Base-by-base conservation (phyloP, 176 grass and related monocot species). In the Chloris gayana region DNA sequence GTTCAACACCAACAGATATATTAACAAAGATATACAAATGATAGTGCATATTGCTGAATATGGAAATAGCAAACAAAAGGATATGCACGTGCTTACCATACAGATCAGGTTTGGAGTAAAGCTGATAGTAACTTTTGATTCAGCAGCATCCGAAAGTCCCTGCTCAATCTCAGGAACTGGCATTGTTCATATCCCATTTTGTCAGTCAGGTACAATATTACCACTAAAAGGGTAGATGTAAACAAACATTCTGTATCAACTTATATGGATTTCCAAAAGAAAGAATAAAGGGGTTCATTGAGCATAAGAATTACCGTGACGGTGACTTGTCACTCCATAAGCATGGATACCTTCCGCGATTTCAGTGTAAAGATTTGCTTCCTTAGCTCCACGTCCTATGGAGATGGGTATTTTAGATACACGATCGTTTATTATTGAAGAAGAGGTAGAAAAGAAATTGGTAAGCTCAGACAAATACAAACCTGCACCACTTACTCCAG, bases 281-380 rank as follows among this genome's bases (percentile, higher is more conserved):
- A 37, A 15, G 13, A 58, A 46, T n/a, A 74, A 26, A 70, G 18
- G 14, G n/a, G 26, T 60, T 8, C n/a, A 35, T 14, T 67, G 61
- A 46, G 77, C 29, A 35, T 33, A 63, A 88, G n/a, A 21, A 68
- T 80, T 88, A 99, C 96, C 96, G 67, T 99, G 96, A 1, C 96
- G 92, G 60, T 99, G 96, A 67, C 84, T 89, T 72, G 87, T 95
- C 59, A 99, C 89, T 79, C 96, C 96, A 80, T 99, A 99, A 82
- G 96, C 82, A 75, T 95, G 92, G 79, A 95, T 89, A 56, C 96
- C 90, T 89, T 99, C 96, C 31, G 92, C 89, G 24, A 99, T 93
- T 91, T 99, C 96, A 31, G 92, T 99, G 72, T 99, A 99, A 70
- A 99, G 91, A 89, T 99, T 93, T 73, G 90, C 88, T 86, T 99